Percentiles rank a stretch among this genome's conserved stretches.
Evolutionary conservation across 2,329 filamentous ascomycete species (phyloP).

Genomic region (Alternaria viburni): DNA sequence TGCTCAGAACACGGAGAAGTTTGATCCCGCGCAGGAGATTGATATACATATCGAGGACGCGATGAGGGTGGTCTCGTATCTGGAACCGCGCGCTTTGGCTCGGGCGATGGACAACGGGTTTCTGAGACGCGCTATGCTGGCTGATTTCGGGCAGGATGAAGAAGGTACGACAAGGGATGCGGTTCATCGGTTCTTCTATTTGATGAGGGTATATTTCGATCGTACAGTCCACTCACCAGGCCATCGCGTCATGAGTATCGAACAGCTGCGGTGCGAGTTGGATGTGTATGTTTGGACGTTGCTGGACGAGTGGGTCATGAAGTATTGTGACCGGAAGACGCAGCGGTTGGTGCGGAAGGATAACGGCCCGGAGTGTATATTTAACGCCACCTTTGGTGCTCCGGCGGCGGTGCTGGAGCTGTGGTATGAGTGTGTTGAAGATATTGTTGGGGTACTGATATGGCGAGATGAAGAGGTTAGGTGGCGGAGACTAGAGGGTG

Average conservation of each 20-base stretch:
- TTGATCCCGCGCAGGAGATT: not conserved
- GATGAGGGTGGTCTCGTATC: not conserved
- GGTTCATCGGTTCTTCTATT: not conserved
- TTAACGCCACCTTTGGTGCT: not conserved
- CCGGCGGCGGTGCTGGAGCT: not conserved
- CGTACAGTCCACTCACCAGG: not conserved
- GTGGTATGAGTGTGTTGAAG: not conserved
- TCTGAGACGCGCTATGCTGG: not conserved
- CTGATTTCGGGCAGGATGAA: not conserved
- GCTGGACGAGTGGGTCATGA: conserved; percentile 1
- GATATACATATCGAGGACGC: not conserved
- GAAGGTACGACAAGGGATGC: not conserved
- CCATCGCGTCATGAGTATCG: not conserved
- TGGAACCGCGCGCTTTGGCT: not conserved
- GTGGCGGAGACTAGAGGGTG: not conserved
- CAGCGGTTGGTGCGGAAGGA: not conserved
- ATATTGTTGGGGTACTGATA: conserved; percentile 4
- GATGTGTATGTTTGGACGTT: conserved; percentile 6
- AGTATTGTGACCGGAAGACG: not conserved
- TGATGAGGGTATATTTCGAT: conserved; percentile 7
- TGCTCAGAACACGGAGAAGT: not conserved
- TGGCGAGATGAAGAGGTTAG: conserved; percentile 5
- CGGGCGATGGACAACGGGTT: not conserved
- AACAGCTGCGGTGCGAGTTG: not conserved
- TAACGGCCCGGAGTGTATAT: not conserved